These are phyloP conservation scores for Thielaviopsis ethacetica DNA, from an alignment of 2,329 filamentous ascomycete species.

Conservation along the genomic window DNA sequence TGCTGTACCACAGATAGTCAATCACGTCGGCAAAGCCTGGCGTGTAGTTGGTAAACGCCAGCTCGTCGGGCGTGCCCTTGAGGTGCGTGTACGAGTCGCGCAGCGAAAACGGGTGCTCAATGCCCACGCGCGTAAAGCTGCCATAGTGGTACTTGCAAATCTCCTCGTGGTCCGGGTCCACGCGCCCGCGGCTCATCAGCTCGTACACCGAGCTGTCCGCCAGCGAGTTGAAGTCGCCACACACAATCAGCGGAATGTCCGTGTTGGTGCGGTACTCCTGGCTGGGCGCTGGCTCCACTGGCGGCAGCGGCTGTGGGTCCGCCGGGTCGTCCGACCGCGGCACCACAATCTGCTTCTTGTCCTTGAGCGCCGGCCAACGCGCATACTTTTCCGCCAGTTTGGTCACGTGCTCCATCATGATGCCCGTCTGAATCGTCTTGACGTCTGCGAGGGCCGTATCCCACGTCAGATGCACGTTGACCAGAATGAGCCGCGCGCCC, in stretches of 20 bases:
- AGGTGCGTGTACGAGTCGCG: slow-evolving; percentile 79
- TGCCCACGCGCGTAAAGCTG: slow-evolving; percentile 80
- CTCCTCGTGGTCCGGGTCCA: slow-evolving; percentile 66
- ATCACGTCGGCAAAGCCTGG: slow-evolving; percentile 84
- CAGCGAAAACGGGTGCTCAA: slow-evolving; percentile 85
- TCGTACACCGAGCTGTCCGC: slow-evolving; percentile 82
- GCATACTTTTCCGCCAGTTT: slow-evolving; percentile 77
- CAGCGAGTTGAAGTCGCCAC: slow-evolving; percentile 91
- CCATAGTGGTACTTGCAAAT: slow-evolving; percentile 73
- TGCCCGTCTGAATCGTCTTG: slow-evolving; percentile 90
- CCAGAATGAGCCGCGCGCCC: slow-evolving; percentile 80
- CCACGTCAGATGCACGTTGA: slow-evolving; percentile 92
- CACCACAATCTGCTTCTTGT: slow-evolving; percentile 49
- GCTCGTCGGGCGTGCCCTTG: slow-evolving; percentile 64
- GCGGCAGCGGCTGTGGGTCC: slow-evolving; percentile 33
- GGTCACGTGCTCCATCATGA: slow-evolving; percentile 81
- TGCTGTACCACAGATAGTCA: slow-evolving; percentile 97
- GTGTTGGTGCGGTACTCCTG: slow-evolving; percentile 74
- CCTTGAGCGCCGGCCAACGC: slow-evolving; percentile 61
- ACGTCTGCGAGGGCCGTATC: slow-evolving; percentile 82
- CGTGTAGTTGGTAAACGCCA: slow-evolving; percentile 93
- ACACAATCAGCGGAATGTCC: slow-evolving; percentile 79
- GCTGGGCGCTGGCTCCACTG: slow-evolving; percentile 57
- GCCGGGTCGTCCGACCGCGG: slow-evolving; percentile 22
- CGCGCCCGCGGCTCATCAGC: slow-evolving; percentile 62